phyloP scores from a whole-genome alignment of 169 alveolate genomes.

The Plasmodium yoelii region DNA sequence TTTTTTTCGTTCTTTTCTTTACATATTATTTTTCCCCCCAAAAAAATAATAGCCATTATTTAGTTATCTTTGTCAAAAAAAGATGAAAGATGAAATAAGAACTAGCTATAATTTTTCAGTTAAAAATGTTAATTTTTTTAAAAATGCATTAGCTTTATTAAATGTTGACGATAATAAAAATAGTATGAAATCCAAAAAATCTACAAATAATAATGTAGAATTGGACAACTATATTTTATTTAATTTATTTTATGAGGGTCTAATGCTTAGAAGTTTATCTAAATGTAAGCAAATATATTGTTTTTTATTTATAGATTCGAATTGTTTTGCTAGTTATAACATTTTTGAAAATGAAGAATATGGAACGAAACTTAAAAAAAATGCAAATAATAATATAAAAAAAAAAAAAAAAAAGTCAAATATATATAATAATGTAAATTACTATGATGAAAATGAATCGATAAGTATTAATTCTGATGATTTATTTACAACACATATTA shows the following conservation, averaged over 20 bases:
- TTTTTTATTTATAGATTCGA: constrained; percentile 52
- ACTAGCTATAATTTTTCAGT: constrained; percentile 57
- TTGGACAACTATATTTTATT: constrained; percentile 35
- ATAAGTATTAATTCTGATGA: constrained; percentile 56
- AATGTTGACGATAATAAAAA: constrained; percentile 60
- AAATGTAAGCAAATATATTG: constrained; percentile 71
- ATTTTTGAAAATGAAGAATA: not conserved
- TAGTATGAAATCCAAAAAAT: not conserved
- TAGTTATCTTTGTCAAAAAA: not conserved
- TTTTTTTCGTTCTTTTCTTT: not conserved
- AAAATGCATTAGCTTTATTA: constrained; percentile 58
- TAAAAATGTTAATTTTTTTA: constrained; percentile 55
- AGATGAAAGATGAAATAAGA: constrained; percentile 24
- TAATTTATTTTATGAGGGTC: constrained; percentile 43
- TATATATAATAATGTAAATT: not conserved
- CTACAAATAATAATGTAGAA: constrained; percentile 7
- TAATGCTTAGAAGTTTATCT: constrained; percentile 66
- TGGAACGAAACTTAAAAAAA: not conserved
- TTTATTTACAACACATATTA: constrained; percentile 35
- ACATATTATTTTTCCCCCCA: not conserved
- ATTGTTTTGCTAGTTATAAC: constrained; percentile 45
- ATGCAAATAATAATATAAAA: not conserved
- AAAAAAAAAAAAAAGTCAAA: not conserved
- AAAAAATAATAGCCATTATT: not conserved
- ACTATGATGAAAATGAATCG: constrained; percentile 18